Percentiles rank a stretch among this genome's conserved stretches.
These are phyloP conservation scores for Nakazawaea pomicola DNA, from an alignment of 805 yeast species.

Conservation along the genomic window DNA sequence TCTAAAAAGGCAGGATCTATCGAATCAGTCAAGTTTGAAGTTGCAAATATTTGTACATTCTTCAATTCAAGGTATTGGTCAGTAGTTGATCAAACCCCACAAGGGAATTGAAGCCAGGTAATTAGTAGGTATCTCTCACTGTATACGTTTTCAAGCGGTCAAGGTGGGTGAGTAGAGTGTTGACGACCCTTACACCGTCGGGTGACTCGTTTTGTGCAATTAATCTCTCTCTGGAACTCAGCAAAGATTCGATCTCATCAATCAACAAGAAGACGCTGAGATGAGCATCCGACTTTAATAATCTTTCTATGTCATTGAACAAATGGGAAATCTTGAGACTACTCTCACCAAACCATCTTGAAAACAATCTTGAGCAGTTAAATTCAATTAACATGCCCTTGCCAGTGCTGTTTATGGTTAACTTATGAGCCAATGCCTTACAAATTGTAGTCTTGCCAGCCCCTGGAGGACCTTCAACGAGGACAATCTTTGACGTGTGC, in stretches of 20 bases:
- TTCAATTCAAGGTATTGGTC: slow-evolving; percentile 15
- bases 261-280: slow-evolving; percentile 30
- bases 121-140: not conserved
- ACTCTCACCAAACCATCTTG: slow-evolving; percentile 42
- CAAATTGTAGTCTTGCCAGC: slow-evolving; percentile 39
- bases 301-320: slow-evolving; percentile 26
- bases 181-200: slow-evolving; percentile 34
- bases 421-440: slow-evolving; percentile 34
- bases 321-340: slow-evolving; percentile 30
- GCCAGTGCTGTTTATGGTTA: slow-evolving; percentile 25
- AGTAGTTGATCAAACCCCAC: not conserved
- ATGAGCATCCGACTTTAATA: slow-evolving; percentile 19
- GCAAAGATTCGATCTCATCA: slow-evolving; percentile 39
- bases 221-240: slow-evolving; percentile 29
- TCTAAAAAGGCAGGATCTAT: slow-evolving; percentile 37
- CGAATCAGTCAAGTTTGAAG: slow-evolving; percentile 31
- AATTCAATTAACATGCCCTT: slow-evolving; percentile 32
- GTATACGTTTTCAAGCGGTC: slow-evolving; percentile 27
- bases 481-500: not conserved
- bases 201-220: slow-evolving; percentile 33
- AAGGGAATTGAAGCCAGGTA: not conserved
- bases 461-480: slow-evolving; percentile 39
- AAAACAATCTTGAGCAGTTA: slow-evolving; percentile 33
- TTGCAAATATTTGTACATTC: slow-evolving; percentile 32
- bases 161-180: slow-evolving; percentile 33